These are phyloP conservation scores for Aspergillus transmontanensis DNA, from an alignment of 2,329 filamentous ascomycete genomes.

Conservation along the genomic window DNA sequence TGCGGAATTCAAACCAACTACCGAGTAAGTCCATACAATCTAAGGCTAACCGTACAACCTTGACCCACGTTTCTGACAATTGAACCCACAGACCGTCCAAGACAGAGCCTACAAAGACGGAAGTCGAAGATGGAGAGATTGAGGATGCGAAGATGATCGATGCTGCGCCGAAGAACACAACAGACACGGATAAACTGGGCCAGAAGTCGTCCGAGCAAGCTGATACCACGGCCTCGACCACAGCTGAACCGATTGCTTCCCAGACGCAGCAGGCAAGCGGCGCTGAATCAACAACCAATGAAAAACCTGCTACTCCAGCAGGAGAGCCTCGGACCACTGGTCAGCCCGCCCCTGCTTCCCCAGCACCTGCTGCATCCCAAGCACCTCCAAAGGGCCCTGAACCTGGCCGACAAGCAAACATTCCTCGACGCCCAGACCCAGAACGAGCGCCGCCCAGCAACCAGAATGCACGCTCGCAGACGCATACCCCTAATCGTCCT, in stretches of 20 bases:
- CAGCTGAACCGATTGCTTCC: slow-evolving; percentile 11
- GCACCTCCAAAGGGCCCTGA: slow-evolving; percentile 33
- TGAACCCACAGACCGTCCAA: slow-evolving; percentile 28
- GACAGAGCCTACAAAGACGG: slow-evolving; percentile 31
- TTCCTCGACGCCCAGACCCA: slow-evolving; percentile 43
- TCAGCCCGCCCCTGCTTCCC: slow-evolving; percentile 17
- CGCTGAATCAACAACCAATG: slow-evolving; percentile 14
- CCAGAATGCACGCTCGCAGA: slow-evolving; percentile 34
- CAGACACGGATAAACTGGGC: slow-evolving; percentile 11
- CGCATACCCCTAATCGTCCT: slow-evolving; percentile 41
- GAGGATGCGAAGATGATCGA: slow-evolving; percentile 50
- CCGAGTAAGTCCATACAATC: slow-evolving; percentile 37
- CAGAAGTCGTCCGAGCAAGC: slow-evolving; percentile 21
- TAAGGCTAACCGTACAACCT: background rate
- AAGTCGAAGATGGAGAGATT: slow-evolving; percentile 50
- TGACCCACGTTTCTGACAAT: slow-evolving; percentile 23
- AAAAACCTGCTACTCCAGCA: slow-evolving; percentile 13
- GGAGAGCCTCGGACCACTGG: slow-evolving; percentile 17
- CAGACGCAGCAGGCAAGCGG: slow-evolving; percentile 8
- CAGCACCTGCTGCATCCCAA: slow-evolving; percentile 26
- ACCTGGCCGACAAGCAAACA: slow-evolving; percentile 30
- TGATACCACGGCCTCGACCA: slow-evolving; percentile 10
- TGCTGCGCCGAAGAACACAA: slow-evolving; percentile 19
- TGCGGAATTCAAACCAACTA: slow-evolving; percentile 43
- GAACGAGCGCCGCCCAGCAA: slow-evolving; percentile 32